Conservation (phyloP, 2,329 filamentous ascomycete genomes). For the Trichoderma sp. region DNA sequence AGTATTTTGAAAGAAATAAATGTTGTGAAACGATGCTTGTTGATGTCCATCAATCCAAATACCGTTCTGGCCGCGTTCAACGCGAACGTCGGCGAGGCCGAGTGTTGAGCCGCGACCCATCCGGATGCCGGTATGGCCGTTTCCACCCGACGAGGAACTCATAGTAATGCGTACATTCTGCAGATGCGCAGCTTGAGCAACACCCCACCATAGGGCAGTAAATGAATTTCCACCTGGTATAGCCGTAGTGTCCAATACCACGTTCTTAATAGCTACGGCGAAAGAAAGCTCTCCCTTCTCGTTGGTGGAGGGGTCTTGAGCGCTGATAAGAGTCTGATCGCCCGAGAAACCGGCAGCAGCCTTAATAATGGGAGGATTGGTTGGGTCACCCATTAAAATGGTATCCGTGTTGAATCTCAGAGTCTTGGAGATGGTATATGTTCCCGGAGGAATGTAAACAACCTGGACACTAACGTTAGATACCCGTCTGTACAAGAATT, state of each 20-base stretch:
- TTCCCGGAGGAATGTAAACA: constrained; percentile 44
- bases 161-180: constrained; percentile 45
- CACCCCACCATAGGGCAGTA: constrained; percentile 43
- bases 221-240: constrained; percentile 36
- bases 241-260: constrained; percentile 42
- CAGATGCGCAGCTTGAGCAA: constrained; percentile 42
- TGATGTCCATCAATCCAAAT: constrained; percentile 44
- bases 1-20: constrained; percentile 43
- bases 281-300: constrained; percentile 40
- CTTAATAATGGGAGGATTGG: constrained; percentile 42
- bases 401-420: constrained; percentile 44
- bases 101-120: constrained; percentile 43
- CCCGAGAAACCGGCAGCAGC: constrained; percentile 37
- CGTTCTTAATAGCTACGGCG: constrained; percentile 43
- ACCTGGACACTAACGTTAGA: constrained; percentile 24
- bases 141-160: constrained; percentile 34
- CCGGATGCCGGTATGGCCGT: constrained; percentile 41
- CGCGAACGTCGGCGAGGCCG: constrained; percentile 39
- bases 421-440: constrained; percentile 39
- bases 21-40: constrained; percentile 43
- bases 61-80: constrained; percentile 42
- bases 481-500: neutral
- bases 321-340: constrained; percentile 33
- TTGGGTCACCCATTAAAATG: constrained; percentile 46
- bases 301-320: constrained; percentile 36